Evolutionary conservation across 2,329 filamentous ascomycete species (phyloP), one percentile per base, ranked within the genome.

Genomic region (Colletotrichum magnum): DNA sequence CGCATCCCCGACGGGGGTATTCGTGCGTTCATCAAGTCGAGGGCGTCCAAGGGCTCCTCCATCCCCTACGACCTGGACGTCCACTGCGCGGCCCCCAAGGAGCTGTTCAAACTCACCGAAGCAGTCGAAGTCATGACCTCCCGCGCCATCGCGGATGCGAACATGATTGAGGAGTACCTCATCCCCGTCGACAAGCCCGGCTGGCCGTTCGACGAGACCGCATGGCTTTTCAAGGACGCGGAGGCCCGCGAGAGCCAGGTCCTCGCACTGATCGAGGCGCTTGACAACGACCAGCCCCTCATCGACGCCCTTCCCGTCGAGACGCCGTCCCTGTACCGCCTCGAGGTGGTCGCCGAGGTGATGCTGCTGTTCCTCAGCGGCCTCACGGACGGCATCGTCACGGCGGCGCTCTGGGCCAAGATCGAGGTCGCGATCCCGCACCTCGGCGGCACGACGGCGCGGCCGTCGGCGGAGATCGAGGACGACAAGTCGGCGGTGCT

Each of bases 31-130:
- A 72, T 83, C 45, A 76, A 76, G 24, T 71, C 77, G 26, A 64
- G 77, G 6, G 52, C 73, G 1, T 71, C 77, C 3, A 74, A 77
- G 6, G 82, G 83, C 15, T 79, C 80, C 3, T 82, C 84, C 71
- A 91, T 88, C 68, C 85, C 83, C 54, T 88, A 85, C 74, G 86
- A 83, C 75, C 85, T 81, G 47, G 88, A 86, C 68, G 87, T 93
- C 71, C 89, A 89, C 77, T 91, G 92, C 77, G 95, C 94, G 12
- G 94, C 94, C 1, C 95, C 96, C 1, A 90, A 93, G 70, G 95
- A 98, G 79, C 85, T 98, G 9, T 97, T 97, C 81, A 91, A 92
- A 77, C 88, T 99, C 75, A 98, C 94, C 5, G 94, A 97, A 78
- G 89, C 91, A 12, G 87, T 97, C 16, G 88, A 89, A 74, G 84